Evolutionary conservation across 805 yeast species (phyloP).

Genomic region (Starmera amethionina): DNA sequence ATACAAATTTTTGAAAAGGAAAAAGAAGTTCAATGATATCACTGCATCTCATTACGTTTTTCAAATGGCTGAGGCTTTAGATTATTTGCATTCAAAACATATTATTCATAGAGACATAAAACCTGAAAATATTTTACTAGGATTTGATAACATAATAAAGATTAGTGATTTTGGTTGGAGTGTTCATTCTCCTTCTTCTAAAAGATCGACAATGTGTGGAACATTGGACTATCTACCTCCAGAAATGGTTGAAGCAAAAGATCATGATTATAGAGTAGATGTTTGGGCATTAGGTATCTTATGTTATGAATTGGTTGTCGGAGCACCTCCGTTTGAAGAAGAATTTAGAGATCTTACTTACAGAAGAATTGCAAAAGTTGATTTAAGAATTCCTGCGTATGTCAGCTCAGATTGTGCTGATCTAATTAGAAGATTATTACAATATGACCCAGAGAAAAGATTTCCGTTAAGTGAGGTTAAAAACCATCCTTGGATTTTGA

Average conservation of each 20-base stretch:
- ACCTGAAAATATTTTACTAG: slow-evolving; percentile 84
- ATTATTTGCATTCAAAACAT: slow-evolving; percentile 67
- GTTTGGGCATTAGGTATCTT: slow-evolving; percentile 90
- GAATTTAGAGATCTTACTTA: slow-evolving; percentile 68
- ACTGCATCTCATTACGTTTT: slow-evolving; percentile 70
- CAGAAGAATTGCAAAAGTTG: slow-evolving; percentile 69
- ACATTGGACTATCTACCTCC: slow-evolving; percentile 93
- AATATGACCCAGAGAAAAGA: slow-evolving; percentile 61
- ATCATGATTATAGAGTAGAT: slow-evolving; percentile 73
- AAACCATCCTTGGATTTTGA: slow-evolving; percentile 76
- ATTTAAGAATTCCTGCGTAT: slow-evolving; percentile 59
- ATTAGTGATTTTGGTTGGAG: slow-evolving; percentile 97
- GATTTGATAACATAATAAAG: slow-evolving; percentile 67
- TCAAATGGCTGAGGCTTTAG: slow-evolving; percentile 76
- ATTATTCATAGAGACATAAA: slow-evolving; percentile 89
- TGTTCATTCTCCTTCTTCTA: slow-evolving; percentile 47
- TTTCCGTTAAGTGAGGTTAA: slow-evolving; percentile 50
- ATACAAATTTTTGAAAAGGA: slow-evolving; percentile 59
- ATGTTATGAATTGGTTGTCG: slow-evolving; percentile 78
- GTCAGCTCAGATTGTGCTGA: slow-evolving; percentile 71
- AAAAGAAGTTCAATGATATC: slow-evolving; percentile 60
- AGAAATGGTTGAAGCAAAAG: slow-evolving; percentile 80
- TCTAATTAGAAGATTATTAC: slow-evolving; percentile 52
- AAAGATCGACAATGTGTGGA: slow-evolving; percentile 83
- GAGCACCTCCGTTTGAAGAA: slow-evolving; percentile 90